Conservation (phyloP, 2,329 filamentous ascomycete species). For the Fusarium hainanense region DNA sequence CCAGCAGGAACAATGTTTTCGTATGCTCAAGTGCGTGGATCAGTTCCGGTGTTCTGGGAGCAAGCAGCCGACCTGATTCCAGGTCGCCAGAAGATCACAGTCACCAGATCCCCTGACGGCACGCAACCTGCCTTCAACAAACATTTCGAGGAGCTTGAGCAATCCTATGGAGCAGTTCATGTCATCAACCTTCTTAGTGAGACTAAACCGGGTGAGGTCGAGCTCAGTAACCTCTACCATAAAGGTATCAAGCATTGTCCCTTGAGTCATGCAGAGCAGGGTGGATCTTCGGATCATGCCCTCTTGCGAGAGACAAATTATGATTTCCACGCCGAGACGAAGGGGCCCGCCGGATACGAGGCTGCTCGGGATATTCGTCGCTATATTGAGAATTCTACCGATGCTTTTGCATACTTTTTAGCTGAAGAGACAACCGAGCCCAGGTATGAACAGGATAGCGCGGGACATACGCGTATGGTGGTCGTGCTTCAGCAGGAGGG, state of each 20-base stretch:
- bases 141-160: conserved; percentile 88
- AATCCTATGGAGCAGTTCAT: conserved; percentile 89
- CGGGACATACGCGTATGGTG: conserved; percentile 60
- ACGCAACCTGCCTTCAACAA: conserved; percentile 95
- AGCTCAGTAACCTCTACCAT: conserved; percentile 83
- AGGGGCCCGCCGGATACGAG: conserved; percentile 86
- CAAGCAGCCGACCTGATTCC: conserved; percentile 88
- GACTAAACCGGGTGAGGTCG: conserved; percentile 85
- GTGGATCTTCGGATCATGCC: conserved; percentile 72
- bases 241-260: conserved; percentile 80
- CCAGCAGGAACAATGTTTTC: conserved; percentile 85
- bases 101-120: conserved; percentile 89
- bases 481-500: conserved; percentile 91
- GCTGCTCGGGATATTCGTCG: conserved; percentile 86
- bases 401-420: conserved; percentile 93
- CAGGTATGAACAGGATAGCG: conserved; percentile 54
- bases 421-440: conserved; percentile 75
- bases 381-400: conserved; percentile 81
- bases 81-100: conserved; percentile 91
- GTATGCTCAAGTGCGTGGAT: conserved; percentile 91
- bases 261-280: conserved; percentile 69
- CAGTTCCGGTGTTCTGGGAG: conserved; percentile 97
- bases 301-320: conserved; percentile 87
- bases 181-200: conserved; percentile 95
- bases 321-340: conserved; percentile 96